phyloP scores from a whole-genome alignment of 2,329 filamentous ascomycete genomes.

The Colletotrichum spaethianum region DNA sequence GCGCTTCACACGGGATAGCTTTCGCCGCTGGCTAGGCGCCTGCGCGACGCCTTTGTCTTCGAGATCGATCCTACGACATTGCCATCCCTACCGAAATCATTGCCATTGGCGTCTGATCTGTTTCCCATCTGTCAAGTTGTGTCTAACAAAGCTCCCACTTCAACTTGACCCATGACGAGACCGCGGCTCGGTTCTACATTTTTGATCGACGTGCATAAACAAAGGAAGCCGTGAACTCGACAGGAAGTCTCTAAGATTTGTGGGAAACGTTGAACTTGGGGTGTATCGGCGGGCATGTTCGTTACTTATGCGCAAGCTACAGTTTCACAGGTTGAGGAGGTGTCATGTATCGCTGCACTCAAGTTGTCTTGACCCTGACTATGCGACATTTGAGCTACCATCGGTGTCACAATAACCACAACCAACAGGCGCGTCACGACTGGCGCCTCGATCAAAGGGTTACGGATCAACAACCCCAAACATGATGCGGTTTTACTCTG shows the following conservation, averaged over 20 bases:
- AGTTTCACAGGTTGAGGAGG: background rate
- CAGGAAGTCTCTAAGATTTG: background rate
- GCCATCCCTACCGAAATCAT: background rate
- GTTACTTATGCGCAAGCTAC: background rate
- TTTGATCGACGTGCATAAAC: background rate
- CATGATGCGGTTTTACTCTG: background rate
- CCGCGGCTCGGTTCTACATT: background rate
- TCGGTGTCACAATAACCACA: background rate
- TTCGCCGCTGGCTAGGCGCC: background rate
- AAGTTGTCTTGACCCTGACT: background rate
- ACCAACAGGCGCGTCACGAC: background rate
- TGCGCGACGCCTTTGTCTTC: slow-evolving; percentile 16
- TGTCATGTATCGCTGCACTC: background rate
- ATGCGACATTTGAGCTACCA: background rate
- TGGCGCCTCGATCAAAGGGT: background rate
- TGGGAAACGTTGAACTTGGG: background rate
- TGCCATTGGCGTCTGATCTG: slow-evolving; percentile 13
- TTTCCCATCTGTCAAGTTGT: background rate
- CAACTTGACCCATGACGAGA: background rate
- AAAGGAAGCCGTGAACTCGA: background rate
- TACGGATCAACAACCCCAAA: background rate
- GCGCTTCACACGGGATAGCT: background rate
- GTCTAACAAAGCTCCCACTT: background rate
- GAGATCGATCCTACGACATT: background rate
- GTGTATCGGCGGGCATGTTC: background rate